Base-by-base conservation (phyloP, 306 rosid genomes). In the Sicyos baderoa region DNA sequence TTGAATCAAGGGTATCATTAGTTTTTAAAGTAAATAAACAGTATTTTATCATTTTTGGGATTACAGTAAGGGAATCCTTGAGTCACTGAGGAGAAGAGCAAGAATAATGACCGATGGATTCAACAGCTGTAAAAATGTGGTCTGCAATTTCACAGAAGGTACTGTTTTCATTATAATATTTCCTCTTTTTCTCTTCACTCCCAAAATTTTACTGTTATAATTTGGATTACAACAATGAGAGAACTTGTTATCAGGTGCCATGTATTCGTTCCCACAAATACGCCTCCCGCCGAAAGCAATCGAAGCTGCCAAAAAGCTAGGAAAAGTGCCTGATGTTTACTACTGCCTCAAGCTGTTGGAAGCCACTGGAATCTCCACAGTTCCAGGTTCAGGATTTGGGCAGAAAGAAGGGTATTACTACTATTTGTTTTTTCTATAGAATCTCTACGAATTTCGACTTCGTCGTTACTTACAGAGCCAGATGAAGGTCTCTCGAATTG, bases 191-290 rank as follows among this genome's bases (percentile, higher is more conserved):
- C 54, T 27, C 7, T 49, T 54, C 0, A 23, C 52, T 22, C 27
- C 44, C 58, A 60, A 45, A 48, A 18, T 70, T 29, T 51, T 19
- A 35, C n/a, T 12, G 64, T 45, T 62, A 18, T 40, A 16, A 10
- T 19, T 61, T 37, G 11, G 53, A 63, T 42, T 37, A 9, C 0
- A 18, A 55, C 11, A 32, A 10, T 7, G 3, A 42, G 53, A 0
- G 35, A 77, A 61, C 37, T 76, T 77, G 68, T 79, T 76, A 82
- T 77, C 77, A 94, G 99, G 99, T 76, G 99, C 99, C 56, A 94
- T 94, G 99, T 94, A 94, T 75, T 94, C 99, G 50, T 94, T 94
- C 86, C 97, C 99, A 65, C 99, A 94, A n/a, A n/a, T n/a, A n/a
- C n/a, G n/a, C n/a, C n/a, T n/a, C n/a, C n/a, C n/a, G n/a, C n/a